These are phyloP conservation scores for Schizophyllum amplum DNA, from an alignment of 1,284 basidiomycete species.

Conservation along the genomic window DNA sequence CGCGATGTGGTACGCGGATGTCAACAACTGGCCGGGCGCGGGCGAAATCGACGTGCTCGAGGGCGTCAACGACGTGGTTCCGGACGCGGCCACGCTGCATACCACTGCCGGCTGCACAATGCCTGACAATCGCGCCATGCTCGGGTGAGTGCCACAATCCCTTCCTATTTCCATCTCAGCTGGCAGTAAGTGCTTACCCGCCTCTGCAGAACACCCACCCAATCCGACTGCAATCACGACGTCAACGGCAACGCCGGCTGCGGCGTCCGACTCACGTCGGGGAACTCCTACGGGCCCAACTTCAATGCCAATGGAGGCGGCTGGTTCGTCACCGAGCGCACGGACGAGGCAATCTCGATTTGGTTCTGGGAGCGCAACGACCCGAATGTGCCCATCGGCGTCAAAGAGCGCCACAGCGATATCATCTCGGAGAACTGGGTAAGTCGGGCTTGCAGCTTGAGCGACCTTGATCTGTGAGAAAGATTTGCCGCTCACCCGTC, in stretches of 20 bases:
- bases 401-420: conserved; percentile 27
- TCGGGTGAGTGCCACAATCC: neutral
- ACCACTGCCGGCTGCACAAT: conserved; percentile 24
- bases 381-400: conserved; percentile 35
- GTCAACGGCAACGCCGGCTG: conserved; percentile 56
- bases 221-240: conserved; percentile 47
- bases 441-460: neutral
- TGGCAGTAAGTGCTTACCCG: too few species aligned
- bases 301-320: conserved; percentile 61
- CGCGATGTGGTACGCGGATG: conserved; percentile 56
- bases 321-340: conserved; percentile 50
- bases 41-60: conserved; percentile 41
- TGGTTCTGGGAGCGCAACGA: conserved; percentile 52
- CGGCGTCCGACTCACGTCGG: conserved; percentile 40
- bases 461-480: conserved; percentile 10
- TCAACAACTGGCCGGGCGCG: conserved; percentile 45
- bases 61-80: conserved; percentile 24
- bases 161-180: too few species aligned
- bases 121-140: neutral
- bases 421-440: conserved; percentile 18
- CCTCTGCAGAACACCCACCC: conserved; percentile 28
- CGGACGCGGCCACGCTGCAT: conserved; percentile 25
- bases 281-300: conserved; percentile 45
- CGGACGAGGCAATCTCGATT: conserved; percentile 37
- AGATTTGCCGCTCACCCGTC: conserved; percentile 21